Conservation (phyloP, 2,329 filamentous ascomycete species). For the Chalaropsis thielavioides region DNA sequence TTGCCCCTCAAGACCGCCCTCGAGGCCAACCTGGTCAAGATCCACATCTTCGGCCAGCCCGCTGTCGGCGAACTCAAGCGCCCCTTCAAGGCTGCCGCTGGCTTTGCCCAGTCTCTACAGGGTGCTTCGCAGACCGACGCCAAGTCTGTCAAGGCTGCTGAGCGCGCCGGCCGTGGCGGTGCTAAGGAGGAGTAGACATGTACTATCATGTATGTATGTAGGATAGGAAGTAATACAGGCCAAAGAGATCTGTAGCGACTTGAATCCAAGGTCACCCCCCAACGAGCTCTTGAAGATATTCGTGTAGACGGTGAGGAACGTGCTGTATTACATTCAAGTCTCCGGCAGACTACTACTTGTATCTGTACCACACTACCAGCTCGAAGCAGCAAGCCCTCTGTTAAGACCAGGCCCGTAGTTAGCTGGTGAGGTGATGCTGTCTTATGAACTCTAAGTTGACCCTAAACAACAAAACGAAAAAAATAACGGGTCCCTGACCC, state of each 20-base stretch:
- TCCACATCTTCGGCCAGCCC: conserved; percentile 76
- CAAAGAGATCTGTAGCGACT: background rate
- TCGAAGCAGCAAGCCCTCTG: background rate
- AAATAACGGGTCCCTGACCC: background rate
- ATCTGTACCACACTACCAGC: background rate
- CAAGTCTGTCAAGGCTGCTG: conserved; percentile 67
- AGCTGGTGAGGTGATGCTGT: background rate
- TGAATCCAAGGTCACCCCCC: background rate
- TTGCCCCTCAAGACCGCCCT: conserved; percentile 92
- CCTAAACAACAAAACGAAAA: background rate
- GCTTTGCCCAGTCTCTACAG: conserved; percentile 69
- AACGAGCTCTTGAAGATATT: background rate
- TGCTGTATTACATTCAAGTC: too few species aligned
- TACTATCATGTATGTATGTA: background rate
- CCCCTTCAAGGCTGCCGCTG: conserved; percentile 77
- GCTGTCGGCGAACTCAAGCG: conserved; percentile 84
- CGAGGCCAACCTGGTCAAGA: conserved; percentile 92
- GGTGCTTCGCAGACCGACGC: conserved; percentile 76
- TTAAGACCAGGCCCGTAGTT: background rate
- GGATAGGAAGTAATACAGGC: conserved; percentile 7
- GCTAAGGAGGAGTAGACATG: conserved; percentile 53
- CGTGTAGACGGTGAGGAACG: too few species aligned
- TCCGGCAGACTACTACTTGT: background rate
- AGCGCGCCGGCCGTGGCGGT: conserved; percentile 58
- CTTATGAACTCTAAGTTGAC: background rate